Evolutionary conservation across 176 grass and related monocot species (phyloP).

Genomic region (Musa beccarii): DNA sequence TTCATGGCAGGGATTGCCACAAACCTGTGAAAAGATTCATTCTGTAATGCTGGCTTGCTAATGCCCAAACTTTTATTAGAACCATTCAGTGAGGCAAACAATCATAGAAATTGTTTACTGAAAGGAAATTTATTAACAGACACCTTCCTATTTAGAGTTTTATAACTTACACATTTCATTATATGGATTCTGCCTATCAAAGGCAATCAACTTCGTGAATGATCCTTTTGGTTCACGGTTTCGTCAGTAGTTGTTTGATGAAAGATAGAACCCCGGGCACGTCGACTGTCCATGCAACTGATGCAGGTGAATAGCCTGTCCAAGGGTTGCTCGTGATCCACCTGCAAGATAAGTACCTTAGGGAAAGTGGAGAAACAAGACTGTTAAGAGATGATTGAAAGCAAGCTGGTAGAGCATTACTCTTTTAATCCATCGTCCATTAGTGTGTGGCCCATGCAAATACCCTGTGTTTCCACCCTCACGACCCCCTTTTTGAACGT

Average conservation of each 20-base stretch:
- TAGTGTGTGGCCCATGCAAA: conserved; percentile 62
- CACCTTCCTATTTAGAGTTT: too few species aligned
- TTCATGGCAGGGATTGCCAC: too few species aligned
- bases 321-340: conserved; percentile 68
- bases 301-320: conserved; percentile 46
- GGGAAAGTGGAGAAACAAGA: background rate
- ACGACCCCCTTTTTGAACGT: conserved; percentile 73
- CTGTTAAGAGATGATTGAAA: background rate
- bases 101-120: too few species aligned
- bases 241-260: conserved; percentile 46
- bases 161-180: too few species aligned
- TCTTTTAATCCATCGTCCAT: conserved; percentile 71
- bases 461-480: conserved; percentile 71
- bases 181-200: too few species aligned
- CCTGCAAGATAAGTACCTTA: conserved; percentile 25
- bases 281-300: conserved; percentile 79
- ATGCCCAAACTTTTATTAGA: too few species aligned
- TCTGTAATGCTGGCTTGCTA: too few species aligned
- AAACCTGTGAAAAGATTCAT: too few species aligned
- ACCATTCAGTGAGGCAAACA: too few species aligned
- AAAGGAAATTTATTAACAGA: too few species aligned
- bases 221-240: conserved; percentile 24
- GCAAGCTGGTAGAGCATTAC: conserved; percentile 21
- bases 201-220: too few species aligned
- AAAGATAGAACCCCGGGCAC: conserved; percentile 45